Conservation (phyloP, 2,329 filamentous ascomycete genomes). For the Clarireedia paspali region DNA sequence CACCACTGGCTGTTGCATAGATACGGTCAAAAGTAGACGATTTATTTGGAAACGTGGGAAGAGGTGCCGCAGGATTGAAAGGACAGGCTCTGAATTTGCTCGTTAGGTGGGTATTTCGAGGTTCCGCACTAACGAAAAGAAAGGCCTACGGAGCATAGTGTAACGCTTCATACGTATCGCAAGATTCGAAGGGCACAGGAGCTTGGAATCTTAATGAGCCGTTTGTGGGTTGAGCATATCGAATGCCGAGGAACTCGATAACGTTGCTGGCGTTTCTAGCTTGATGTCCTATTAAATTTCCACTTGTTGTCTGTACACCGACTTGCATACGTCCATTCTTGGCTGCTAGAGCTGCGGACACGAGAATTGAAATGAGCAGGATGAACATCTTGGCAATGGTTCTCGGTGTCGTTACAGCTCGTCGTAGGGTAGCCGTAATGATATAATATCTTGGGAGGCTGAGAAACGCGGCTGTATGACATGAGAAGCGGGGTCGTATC, state of each 20-base stretch:
- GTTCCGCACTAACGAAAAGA: background rate
- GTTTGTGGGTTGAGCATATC: slow-evolving; percentile 32
- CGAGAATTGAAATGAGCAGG: background rate
- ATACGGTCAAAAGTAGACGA: background rate
- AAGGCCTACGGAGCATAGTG: background rate
- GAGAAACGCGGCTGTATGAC: too few relatives aligned
- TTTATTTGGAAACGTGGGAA: background rate
- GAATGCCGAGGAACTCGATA: slow-evolving; percentile 33
- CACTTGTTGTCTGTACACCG: slow-evolving; percentile 17
- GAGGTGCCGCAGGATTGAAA: background rate
- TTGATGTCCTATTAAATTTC: slow-evolving; percentile 21
- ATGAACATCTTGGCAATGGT: too few relatives aligned
- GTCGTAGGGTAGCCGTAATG: too few relatives aligned
- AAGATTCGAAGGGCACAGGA: slow-evolving; percentile 6
- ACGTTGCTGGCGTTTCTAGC: slow-evolving; percentile 17
- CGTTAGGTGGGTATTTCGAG: background rate
- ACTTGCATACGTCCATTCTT: slow-evolving; percentile 1
- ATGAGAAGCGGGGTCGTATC: too few relatives aligned
- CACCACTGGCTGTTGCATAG: background rate
- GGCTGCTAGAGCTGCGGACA: background rate
- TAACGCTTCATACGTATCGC: background rate
- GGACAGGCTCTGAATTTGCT: background rate
- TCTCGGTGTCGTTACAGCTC: too few relatives aligned
- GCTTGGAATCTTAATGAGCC: slow-evolving; percentile 32
- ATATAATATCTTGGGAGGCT: too few relatives aligned